Evolutionary conservation across 2,329 filamentous ascomycete genomes (phyloP), one percentile per base, ranked within the genome.

Genomic region (Dactylella cylindrospora): DNA sequence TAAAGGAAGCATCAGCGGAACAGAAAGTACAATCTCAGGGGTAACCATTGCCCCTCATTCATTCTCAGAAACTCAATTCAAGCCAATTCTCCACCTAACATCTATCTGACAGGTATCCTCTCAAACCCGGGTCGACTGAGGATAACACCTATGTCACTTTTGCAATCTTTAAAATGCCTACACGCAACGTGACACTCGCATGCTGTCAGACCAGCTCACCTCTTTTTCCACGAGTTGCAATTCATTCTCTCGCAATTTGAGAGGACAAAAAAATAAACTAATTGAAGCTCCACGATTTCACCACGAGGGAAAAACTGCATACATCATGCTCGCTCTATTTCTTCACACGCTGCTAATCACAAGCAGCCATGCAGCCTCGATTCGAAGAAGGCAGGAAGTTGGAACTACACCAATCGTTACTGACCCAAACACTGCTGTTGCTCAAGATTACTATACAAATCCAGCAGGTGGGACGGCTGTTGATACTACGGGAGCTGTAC

Each of bases 301-400:
- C n/a, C n/a, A n/a, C n/a, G n/a, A n/a, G n/a, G n/a, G n/a, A n/a
- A n/a, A n/a, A n/a, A n/a, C n/a, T n/a, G n/a, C n/a, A n/a, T n/a
- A n/a, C n/a, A n/a, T n/a, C 12, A 61, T 62, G 57, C 28, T 41
- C 7, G 19, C 47, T 2, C 3, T 32, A 8, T 10, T 53, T 3
- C 22, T 62, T 12, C 45, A 49, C 12, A 15, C 35, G 13, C 29
- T 62, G 29, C 49, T 62, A 12, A 31, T 38, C 28, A 44, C 43
- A 4, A 25, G 55, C 29, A n/a, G 57, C 29, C 17, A 44, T 43
- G 49, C 49, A 22, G 36, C 47, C 17, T 29, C 47, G 36, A 62
- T 62, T 12, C 33, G 29, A 17, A 35, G 57, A 38, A 28, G 49
- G 7, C 54, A 55, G 33, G 29, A 44, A 32, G 38, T 33, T 4